Percentiles rank a stretch among this genome's conserved stretches.
Conservation (phyloP, 164 flowering plant genomes). For the Chimonanthus salicifolius region DNA sequence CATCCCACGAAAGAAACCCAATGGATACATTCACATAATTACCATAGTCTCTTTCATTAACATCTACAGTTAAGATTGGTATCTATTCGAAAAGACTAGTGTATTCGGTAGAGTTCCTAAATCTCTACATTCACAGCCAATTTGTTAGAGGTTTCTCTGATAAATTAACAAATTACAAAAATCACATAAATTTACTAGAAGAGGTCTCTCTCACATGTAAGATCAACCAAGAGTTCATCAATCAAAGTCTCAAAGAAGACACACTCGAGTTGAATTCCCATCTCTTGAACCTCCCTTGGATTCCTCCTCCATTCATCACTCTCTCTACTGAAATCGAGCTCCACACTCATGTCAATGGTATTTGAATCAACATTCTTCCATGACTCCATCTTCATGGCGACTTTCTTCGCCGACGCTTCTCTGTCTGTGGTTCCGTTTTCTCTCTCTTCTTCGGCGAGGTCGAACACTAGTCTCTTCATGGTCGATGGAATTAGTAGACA, state of each 20-base stretch:
- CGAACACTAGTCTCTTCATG: background rate
- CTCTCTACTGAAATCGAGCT: background rate
- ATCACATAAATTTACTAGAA: background rate
- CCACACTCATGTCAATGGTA: background rate
- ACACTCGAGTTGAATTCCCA: background rate
- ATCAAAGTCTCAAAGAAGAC: background rate
- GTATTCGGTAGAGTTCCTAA: no score
- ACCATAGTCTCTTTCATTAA: no score
- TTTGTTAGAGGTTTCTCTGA: background rate
- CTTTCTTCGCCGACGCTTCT: background rate
- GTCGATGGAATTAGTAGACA: background rate
- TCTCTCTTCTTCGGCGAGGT: background rate
- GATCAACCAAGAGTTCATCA: background rate
- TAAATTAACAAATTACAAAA: background rate
- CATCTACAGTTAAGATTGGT: no score
- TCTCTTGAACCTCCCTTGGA: constrained; percentile 1
- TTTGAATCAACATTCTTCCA: constrained; percentile 1
- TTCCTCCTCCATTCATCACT: constrained; percentile 3
- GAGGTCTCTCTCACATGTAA: background rate
- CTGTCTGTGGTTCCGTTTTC: background rate
- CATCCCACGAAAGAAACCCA: no score
- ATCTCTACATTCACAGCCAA: no score
- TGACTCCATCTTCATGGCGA: background rate
- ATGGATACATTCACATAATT: no score
- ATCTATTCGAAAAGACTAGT: no score